phyloP scores from a whole-genome alignment of 345 rosid species.

The Moringa oleifera region DNA sequence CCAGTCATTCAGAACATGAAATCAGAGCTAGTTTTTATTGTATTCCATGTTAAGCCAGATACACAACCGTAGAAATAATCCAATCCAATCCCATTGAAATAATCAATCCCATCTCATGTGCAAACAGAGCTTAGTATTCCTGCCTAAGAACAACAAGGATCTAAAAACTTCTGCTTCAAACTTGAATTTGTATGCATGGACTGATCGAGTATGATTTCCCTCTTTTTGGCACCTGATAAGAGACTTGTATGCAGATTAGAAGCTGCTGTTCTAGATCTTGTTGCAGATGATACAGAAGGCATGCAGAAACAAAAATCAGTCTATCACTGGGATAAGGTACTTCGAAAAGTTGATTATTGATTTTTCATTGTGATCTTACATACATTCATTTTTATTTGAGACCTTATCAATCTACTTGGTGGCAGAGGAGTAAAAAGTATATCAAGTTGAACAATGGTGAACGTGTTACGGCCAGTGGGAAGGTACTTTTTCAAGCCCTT shows the following conservation, averaged over 20 bases:
- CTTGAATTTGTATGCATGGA: slow-evolving; percentile 1
- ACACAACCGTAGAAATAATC: too few relatives aligned
- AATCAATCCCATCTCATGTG: too few relatives aligned
- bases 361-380: not conserved
- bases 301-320: slow-evolving; percentile 67
- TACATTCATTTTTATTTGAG: not conserved
- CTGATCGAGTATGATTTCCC: slow-evolving; percentile 2
- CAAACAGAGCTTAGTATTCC: too few relatives aligned
- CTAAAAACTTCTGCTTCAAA: not conserved
- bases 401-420: slow-evolving; percentile 19
- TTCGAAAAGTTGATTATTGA: slow-evolving; percentile 3
- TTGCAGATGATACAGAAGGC: slow-evolving; percentile 83
- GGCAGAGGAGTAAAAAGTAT: slow-evolving; percentile 91
- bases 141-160: not conserved
- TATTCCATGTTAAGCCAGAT: too few relatives aligned
- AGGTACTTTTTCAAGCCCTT: slow-evolving; percentile 40
- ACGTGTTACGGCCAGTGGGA: slow-evolving; percentile 94
- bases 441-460: slow-evolving; percentile 94
- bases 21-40: too few relatives aligned
- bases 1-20: too few relatives aligned
- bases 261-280: slow-evolving; percentile 84
- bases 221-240: not conserved
- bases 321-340: slow-evolving; percentile 97
- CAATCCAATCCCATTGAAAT: too few relatives aligned
- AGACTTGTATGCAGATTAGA: slow-evolving; percentile 53